These are phyloP conservation scores for Myochromella boudieri DNA, from an alignment of 768 basidiomycete species.

Conservation along the genomic window DNA sequence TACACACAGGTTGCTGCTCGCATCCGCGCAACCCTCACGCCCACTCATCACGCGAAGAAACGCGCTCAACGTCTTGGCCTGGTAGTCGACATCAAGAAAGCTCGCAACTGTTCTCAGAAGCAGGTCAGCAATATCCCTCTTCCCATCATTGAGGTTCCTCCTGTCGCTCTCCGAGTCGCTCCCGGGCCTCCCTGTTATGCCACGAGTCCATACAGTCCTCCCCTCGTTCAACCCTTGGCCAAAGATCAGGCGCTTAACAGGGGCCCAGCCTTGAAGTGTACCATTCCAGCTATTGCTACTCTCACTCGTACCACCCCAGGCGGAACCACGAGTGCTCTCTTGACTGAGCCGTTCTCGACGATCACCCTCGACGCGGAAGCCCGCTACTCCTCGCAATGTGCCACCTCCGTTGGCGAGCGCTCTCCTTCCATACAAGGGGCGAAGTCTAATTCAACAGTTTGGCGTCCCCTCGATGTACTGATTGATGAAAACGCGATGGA, in stretches of 20 bases:
- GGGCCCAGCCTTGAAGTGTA: conserved; percentile 23
- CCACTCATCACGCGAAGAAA: conserved; percentile 48
- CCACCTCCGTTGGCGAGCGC: conserved; percentile 7
- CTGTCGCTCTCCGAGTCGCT: not conserved
- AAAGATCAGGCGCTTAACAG: conserved; percentile 2
- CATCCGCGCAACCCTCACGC: conserved; percentile 32
- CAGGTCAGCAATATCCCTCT: conserved; percentile 40
- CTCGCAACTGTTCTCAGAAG: conserved; percentile 36
- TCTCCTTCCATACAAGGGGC: conserved; percentile 7
- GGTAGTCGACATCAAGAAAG: conserved; percentile 39
- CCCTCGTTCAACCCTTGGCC: conserved; percentile 12
- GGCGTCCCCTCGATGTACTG: conserved; percentile 25
- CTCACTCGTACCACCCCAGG: conserved; percentile 20
- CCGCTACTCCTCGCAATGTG: conserved; percentile 20
- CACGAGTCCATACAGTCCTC: not conserved
- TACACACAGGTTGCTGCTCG: conserved; percentile 37
- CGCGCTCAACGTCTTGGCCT: conserved; percentile 46
- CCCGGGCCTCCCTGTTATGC: not conserved
- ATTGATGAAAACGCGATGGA: conserved; percentile 24
- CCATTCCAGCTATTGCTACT: conserved; percentile 21
- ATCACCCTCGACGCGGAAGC: conserved; percentile 4
- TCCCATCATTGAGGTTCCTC: conserved; percentile 32
- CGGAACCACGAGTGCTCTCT: conserved; percentile 21
- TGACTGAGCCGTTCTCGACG: conserved; percentile 6
- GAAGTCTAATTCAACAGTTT: conserved; percentile 1